Evolutionary conservation across 73 alveolate genomes (phyloP), one percentile per base, ranked within the genome.

Genomic region (Breviolum minutum): DNA sequence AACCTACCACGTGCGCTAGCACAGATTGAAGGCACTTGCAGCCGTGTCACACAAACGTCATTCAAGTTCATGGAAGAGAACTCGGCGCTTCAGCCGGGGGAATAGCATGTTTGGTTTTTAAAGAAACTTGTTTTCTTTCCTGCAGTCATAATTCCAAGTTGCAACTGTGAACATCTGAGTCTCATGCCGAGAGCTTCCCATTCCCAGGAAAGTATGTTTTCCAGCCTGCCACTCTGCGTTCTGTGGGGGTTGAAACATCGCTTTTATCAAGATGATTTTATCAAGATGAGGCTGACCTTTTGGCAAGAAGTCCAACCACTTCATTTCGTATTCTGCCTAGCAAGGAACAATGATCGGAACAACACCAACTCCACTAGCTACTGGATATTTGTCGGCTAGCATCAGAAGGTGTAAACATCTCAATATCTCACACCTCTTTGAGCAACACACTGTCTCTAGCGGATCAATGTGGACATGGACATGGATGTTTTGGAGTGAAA

Each of bases 31-130:
- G 48, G 22, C 54, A 48, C 11, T 24, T 71, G 96, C 96, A 20
- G 89, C 77, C 89, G 29, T 9, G 98, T 6, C 66, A 62, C 98
- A 22, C 98, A 92, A 68, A 74, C 98, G n/a, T 92, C 98, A 66
- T 92, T 92, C 81, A 92, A 71, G 80, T 68, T 92, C 98, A 92
- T 74, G 5, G 98, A 80, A 16, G 90, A 79, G 90, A 92, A 92
- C 98, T 92, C 40, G 62, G 98, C 27, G 3, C 13, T 24, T 60
- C 64, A 81, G 22, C 26, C 22, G 6, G 48, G 32, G 62, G 24
- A n/a, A 77, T 20, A 29, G 63, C 20, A 10, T 9, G 63, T 12
- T 62, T 77, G 86, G 63, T 77, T 77, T 40, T 40, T 40, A 40
- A 40, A 40, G 5, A 40, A 40, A 40, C 54, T 40, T 40, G 0